Evolutionary conservation across 1,284 basidiomycete species (phyloP).

Genomic region (Melampsora americana): DNA sequence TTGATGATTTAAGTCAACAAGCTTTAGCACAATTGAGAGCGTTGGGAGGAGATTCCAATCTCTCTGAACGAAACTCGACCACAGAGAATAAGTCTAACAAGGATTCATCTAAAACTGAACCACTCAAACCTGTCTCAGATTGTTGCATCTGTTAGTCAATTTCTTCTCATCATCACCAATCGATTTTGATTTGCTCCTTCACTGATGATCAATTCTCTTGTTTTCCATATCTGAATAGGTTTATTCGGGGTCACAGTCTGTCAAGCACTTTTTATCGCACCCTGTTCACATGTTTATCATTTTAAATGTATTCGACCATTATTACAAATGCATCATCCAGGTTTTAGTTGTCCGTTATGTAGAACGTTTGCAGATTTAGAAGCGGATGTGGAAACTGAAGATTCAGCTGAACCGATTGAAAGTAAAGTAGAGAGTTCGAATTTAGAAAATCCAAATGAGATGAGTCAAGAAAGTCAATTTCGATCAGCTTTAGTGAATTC

Average conservation of each 20-base stretch:
- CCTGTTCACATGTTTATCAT: conserved; percentile 64
- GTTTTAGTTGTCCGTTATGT: conserved; percentile 93
- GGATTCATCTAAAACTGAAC: background rate
- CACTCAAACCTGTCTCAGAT: conserved; percentile 64
- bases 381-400: conserved; percentile 82
- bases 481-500: no score
- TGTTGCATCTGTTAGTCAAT: conserved; percentile 80
- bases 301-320: conserved; percentile 96
- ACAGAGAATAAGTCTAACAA: conserved; percentile 47
- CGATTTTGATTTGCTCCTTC: background rate
- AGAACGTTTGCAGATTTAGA: conserved; percentile 85
- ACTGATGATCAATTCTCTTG: conserved; percentile 21
- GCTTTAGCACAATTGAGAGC: conserved; percentile 31
- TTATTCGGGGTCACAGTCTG: conserved; percentile 89
- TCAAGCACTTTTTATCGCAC: conserved; percentile 91
- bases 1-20: conserved; percentile 30
- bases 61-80: background rate
- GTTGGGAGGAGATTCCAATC: background rate
- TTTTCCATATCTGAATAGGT: conserved; percentile 60
- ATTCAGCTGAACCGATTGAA: no score
- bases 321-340: conserved; percentile 79
- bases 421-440: no score
- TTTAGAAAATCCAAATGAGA: no score
- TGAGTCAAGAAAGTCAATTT: no score
- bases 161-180: background rate